Evolutionary conservation across 495 filamentous ascomycete species (phyloP), one percentile per base, ranked within the genome.

Genomic region (Podospora sp.): DNA sequence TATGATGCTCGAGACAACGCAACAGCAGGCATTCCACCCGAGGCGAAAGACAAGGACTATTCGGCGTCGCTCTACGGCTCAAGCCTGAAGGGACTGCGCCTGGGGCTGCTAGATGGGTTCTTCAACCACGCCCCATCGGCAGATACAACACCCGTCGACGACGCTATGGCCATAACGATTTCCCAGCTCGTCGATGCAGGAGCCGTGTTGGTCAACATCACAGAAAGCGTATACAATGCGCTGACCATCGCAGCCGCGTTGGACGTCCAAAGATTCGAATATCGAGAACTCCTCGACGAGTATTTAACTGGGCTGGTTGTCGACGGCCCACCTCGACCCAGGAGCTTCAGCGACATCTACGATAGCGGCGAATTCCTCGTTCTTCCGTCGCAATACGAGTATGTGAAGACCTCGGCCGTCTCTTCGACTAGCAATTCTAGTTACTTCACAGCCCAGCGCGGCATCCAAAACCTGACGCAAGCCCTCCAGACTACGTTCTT

Each of bases 221-320:
- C 79, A 20, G 83, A 86, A 12, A 59, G 72, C 0, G 73, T 83
- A 27, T 90, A 87, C 78, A 82, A 87, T 65, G 70, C 82, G 4
- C 69, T 77, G 0, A 73, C 77, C 1, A 79, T 90, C 18, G 66
- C 68, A 6, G 75, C 70, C 0, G 71, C 73, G 0, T 75, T 82
- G 6, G 89, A 90, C 62, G 84, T 84, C 0, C 88, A 91, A 62
- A 75, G 76, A 2, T 88, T 77, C 65, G 89, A 91, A 65, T 89
- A 83, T 70, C 76, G 80, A 16, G 74, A 85, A 52, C 67, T 70
- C 2, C 72, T 90, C 35, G 77, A 88, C 56, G 66, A 63, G 3
- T 87, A 83, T 69, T 71, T 90, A 59, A 67, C 77, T 12, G 40
- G 40, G 14, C 64, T 77, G 25, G 26, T 35, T 56, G 70, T 64